Base-by-base conservation (phyloP, 1,284 basidiomycete genomes). In the Stygiomarasmius scandens region DNA sequence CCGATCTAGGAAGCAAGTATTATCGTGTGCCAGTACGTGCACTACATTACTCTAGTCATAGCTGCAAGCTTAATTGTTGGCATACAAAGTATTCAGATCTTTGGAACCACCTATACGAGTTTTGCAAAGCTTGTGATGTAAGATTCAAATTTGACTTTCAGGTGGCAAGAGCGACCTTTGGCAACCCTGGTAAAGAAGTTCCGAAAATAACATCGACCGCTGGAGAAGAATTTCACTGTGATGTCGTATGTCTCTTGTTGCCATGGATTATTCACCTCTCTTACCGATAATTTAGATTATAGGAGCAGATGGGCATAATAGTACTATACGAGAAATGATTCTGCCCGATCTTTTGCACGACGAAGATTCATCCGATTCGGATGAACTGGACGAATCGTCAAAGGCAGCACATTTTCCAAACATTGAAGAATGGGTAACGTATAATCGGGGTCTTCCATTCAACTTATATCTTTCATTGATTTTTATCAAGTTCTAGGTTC, bases 301-400 rank as follows among this genome's bases (percentile, higher is more conserved):
- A 24, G 58, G 54, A 11, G 58, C 58, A 34, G 58, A 59, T 25
- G 58, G 58, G n/a, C 54, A 55, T 24, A 52, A 56, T 44, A 59
- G 58, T 27, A 44, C 44, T 6, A 49, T 47, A 10, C 58, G 58
- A 19, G 38, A 56, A 19, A n/a, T 56, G 8, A 32, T 59, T 11
- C 29, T 32, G 5, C 14, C 46, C 10, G 52, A 58, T 12, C n/a
- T 49, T 16, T 12, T 32, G 48, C 50, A 5, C 9, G 52, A 50
- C 19, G 19, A 36, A 9, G 29, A 32, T 32, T 47, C 49, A 8
- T 20, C 10, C 6, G 52, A 45, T 27, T 49, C 34, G 11, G 6
- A 19, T 16, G 36, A n/a, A 22, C 32, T 5, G 12, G 29, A 32
- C 12, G 29, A 32, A 32, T 5, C 12, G 6, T 6, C 6, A 5